Base-by-base conservation (phyloP, 164 flowering plant species). In the Pachysandra terminalis region DNA sequence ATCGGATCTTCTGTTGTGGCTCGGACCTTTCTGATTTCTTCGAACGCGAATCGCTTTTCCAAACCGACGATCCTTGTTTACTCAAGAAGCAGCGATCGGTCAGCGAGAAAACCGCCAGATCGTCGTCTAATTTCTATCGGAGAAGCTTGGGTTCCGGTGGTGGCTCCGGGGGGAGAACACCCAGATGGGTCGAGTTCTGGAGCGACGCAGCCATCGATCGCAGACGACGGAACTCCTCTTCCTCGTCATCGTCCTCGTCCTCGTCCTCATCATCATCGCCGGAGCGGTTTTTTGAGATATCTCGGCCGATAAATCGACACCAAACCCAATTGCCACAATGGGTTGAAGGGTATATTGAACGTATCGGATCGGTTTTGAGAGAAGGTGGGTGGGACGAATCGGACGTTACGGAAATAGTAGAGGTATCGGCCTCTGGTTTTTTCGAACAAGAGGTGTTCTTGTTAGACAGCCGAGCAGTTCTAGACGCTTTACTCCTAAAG, bases 161-260 rank as follows among this genome's bases (percentile, higher is more conserved):
- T 56, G 73, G 52, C 25, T 15, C 76, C 56, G 83, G 79, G 3
- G 81, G 74, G 8, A 77, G 80, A 26, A 83, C 89, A 9, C 95
- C 95, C 41, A 72, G 99, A 57, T 96, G 99, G 99, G 90, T 96
- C 16, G 99, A 96, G 77, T 96, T 96, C 77, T 96, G 99, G 99
- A 86, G 87, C 69, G 99, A 96, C 66, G 96, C 93, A 3, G 90
- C 95, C 12, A 63, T 77, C 1, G 89, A 87, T 64, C 79, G 87
- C n/a, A 79, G 87, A 28, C 72, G 86, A 57, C 77, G 96, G 56
- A 88, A 84, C 77, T 87, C 90, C 0, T 71, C 75, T 23, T 80
- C 85, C 0, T 80, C 86, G 0, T 82, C 88, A 0, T 73, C 83
- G 0, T 78, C 86, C 0, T 71, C 85, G 9, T 87, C 95, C 13